These are phyloP conservation scores for Rhizophagus sp. DNA, from an alignment of 192 early-diverging fungal genomes.

Conservation along the genomic window DNA sequence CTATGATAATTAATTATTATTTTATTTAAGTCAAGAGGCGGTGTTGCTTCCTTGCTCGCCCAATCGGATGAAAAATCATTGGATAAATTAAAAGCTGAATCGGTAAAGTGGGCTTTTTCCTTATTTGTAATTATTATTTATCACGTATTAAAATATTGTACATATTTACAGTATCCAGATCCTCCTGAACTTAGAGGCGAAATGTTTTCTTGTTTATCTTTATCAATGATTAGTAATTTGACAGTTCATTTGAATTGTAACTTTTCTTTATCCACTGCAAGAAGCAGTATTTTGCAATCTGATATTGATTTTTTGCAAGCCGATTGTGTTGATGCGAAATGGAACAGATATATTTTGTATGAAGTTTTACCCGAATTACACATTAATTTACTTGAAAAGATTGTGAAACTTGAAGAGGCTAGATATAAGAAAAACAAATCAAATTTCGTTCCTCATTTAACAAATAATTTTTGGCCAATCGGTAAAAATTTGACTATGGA, in stretches of 20 bases:
- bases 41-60: background rate
- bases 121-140: background rate
- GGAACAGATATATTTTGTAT: constrained; percentile 14
- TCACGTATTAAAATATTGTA: background rate
- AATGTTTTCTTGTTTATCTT: constrained; percentile 36
- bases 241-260: constrained; percentile 41
- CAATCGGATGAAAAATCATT: background rate
- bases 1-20: background rate
- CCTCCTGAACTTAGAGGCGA: constrained; percentile 15
- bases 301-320: background rate
- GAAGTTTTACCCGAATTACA: constrained; percentile 3
- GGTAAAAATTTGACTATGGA: background rate
- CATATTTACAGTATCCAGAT: background rate
- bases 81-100: background rate
- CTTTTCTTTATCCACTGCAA: constrained; percentile 37
- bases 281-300: constrained; percentile 25
- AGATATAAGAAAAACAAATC: too few species aligned
- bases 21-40: background rate
- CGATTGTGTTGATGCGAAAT: background rate
- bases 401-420: background rate
- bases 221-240: constrained; percentile 32
- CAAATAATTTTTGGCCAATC: constrained; percentile 2
- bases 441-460: background rate
- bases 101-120: background rate
- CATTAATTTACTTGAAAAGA: background rate